phyloP scores from a whole-genome alignment of 2,329 filamentous ascomycete genomes.

The Diaporthe destruens region DNA sequence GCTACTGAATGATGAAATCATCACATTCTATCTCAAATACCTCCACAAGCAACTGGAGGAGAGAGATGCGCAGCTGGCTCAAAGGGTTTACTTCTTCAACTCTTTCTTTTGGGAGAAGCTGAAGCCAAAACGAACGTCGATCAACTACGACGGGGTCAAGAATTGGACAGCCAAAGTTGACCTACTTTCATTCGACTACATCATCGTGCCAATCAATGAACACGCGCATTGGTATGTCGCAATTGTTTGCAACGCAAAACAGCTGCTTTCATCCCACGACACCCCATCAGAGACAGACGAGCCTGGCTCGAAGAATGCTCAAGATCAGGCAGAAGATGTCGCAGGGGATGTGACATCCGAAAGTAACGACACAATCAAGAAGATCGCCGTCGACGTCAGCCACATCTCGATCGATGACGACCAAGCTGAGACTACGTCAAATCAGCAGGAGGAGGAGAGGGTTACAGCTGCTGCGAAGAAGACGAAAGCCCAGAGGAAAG shows the following conservation, averaged over 20 bases:
- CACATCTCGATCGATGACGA: slow-evolving; percentile 32
- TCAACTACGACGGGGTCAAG: slow-evolving; percentile 88
- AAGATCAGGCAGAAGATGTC: background rate
- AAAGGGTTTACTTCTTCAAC: slow-evolving; percentile 88
- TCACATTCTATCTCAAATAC: slow-evolving; percentile 87
- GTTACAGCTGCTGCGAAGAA: slow-evolving; percentile 32
- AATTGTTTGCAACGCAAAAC: slow-evolving; percentile 90
- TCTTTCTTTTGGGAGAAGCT: slow-evolving; percentile 91
- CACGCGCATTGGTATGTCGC: slow-evolving; percentile 92
- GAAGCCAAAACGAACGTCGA: slow-evolving; percentile 69
- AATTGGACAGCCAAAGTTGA: slow-evolving; percentile 90
- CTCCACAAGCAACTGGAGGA: slow-evolving; percentile 72
- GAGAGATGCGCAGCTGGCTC: slow-evolving; percentile 66
- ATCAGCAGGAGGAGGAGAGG: background rate
- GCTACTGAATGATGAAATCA: slow-evolving; percentile 92
- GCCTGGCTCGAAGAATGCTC: background rate
- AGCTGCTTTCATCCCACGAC: slow-evolving; percentile 58
- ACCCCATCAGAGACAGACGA: slow-evolving; percentile 1
- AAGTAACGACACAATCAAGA: slow-evolving; percentile 35
- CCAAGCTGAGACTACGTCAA: slow-evolving; percentile 8
- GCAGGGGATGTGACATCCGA: slow-evolving; percentile 4
- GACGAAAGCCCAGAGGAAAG: slow-evolving; percentile 48
- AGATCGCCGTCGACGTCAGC: slow-evolving; percentile 24
- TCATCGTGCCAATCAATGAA: slow-evolving; percentile 93
- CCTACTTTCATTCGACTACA: slow-evolving; percentile 86